Conservation (phyloP, 2,329 filamentous ascomycete genomes). For the Aspergillus glaucus region DNA sequence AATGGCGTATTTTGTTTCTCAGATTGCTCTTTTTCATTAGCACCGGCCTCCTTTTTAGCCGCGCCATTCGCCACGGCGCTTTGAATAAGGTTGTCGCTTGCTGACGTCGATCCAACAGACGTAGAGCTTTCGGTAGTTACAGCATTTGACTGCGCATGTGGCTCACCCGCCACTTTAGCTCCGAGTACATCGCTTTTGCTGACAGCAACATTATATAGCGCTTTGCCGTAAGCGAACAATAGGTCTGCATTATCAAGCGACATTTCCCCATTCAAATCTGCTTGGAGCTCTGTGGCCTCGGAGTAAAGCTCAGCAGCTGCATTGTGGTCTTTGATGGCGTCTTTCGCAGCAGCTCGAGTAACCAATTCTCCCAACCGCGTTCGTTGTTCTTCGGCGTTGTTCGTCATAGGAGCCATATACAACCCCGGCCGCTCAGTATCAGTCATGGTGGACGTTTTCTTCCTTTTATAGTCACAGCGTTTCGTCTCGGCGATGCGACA, state of each 20-base stretch:
- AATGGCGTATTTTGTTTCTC: conserved; percentile 50
- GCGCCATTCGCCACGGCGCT: conserved; percentile 19
- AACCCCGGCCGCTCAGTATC: conserved; percentile 13
- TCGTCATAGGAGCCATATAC: conserved; percentile 11
- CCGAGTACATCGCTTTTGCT: conserved; percentile 92
- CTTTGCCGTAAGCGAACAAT: conserved; percentile 88
- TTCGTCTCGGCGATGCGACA: neutral
- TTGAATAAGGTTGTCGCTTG: conserved; percentile 18
- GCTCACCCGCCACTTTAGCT: conserved; percentile 61
- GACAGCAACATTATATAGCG: conserved; percentile 88
- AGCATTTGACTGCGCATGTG: conserved; percentile 50
- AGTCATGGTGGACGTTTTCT: conserved; percentile 16
- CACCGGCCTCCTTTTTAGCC: conserved; percentile 9
- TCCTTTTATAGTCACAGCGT: neutral
- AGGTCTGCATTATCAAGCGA: conserved; percentile 85
- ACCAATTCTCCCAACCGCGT: conserved; percentile 70
- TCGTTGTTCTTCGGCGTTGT: conserved; percentile 35
- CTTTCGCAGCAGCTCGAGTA: conserved; percentile 75
- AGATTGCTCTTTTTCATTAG: conserved; percentile 10
- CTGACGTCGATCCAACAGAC: conserved; percentile 17
- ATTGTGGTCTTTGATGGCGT: conserved; percentile 81
- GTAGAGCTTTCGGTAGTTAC: conserved; percentile 35
- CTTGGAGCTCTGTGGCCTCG: conserved; percentile 81
- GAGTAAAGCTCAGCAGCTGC: conserved; percentile 83
- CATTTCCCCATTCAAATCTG: conserved; percentile 87